These are phyloP conservation scores for Hura crepitans DNA, from an alignment of 441 rosid genomes.

Conservation along the genomic window DNA sequence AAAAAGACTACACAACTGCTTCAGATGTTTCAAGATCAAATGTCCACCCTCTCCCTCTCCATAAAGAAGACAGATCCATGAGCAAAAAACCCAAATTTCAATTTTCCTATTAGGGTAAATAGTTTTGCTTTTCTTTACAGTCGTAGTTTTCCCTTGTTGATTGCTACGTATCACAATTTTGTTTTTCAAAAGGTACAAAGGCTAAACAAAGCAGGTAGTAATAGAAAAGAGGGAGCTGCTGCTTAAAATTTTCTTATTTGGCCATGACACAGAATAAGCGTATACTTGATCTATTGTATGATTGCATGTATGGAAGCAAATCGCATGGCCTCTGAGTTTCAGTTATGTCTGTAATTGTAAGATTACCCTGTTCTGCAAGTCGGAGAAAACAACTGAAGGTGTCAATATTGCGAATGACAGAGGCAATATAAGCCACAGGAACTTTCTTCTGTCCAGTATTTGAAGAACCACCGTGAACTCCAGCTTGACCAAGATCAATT, in stretches of 20 bases:
- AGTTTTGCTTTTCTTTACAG: too few relatives aligned
- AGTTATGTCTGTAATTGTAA: slow-evolving; percentile 48
- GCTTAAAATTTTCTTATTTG: slow-evolving; percentile 19
- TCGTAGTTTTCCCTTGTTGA: too few relatives aligned
- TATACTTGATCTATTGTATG: slow-evolving; percentile 53
- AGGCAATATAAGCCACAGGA: slow-evolving; percentile 57
- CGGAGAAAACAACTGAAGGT: slow-evolving; percentile 56
- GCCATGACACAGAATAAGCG: slow-evolving; percentile 39
- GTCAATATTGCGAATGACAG: slow-evolving; percentile 55
- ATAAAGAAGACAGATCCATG: too few relatives aligned
- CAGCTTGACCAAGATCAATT: neutral
- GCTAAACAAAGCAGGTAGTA: neutral
- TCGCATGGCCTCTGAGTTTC: slow-evolving; percentile 38
- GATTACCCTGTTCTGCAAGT: slow-evolving; percentile 48
- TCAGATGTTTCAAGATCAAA: too few relatives aligned
- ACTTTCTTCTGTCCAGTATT: slow-evolving; percentile 12
- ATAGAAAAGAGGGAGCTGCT: neutral
- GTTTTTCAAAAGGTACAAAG: neutral
- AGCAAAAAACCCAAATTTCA: too few relatives aligned
- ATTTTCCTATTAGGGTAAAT: too few relatives aligned
- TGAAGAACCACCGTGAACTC: slow-evolving; percentile 2
- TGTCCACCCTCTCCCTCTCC: too few relatives aligned
- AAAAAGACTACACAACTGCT: too few relatives aligned
- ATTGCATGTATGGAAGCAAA: slow-evolving; percentile 71
- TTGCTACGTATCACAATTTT: too few relatives aligned